Percentiles rank a stretch among this genome's conserved stretches.
Conservation (phyloP, 2,329 filamentous ascomycete genomes). For the Zasmidium citrigriseum region DNA sequence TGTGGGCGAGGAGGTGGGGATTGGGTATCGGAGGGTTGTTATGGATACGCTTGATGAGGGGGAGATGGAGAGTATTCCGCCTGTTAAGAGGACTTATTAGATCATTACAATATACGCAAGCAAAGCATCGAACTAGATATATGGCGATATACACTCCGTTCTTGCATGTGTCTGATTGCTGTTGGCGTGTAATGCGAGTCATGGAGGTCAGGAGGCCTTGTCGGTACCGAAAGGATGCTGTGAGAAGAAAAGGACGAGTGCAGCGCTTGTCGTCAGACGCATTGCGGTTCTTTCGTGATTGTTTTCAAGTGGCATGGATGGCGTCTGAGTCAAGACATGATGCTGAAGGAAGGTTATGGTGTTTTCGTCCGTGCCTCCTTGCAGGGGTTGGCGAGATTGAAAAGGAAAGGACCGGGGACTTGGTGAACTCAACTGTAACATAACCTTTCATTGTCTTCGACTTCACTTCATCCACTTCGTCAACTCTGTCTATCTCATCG, state of each 20-base stretch:
- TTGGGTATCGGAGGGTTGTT: conserved; percentile 45
- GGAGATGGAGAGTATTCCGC: conserved; percentile 41
- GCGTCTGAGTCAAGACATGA: too few species aligned
- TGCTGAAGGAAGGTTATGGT: not conserved
- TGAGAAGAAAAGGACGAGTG: too few species aligned
- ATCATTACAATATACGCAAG: not conserved
- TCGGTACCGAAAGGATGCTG: too few species aligned
- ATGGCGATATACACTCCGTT: too few species aligned
- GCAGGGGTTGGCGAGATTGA: not conserved
- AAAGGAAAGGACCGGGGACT: not conserved
- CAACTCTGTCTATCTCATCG: too few species aligned
- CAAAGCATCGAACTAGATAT: too few species aligned
- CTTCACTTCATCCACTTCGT: not conserved
- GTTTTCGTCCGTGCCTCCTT: not conserved
- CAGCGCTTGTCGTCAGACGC: too few species aligned
- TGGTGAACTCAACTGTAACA: not conserved
- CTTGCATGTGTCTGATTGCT: too few species aligned
- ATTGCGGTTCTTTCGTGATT: too few species aligned
- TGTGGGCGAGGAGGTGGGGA: conserved; percentile 41
- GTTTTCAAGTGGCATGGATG: too few species aligned
- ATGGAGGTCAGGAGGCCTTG: too few species aligned
- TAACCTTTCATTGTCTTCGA: not conserved
- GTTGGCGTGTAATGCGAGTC: too few species aligned
- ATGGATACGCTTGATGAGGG: conserved; percentile 47
- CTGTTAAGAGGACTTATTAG: conserved; percentile 33